phyloP scores from a whole-genome alignment of 2,329 filamentous ascomycete species.

The Aplosporella prunicola region DNA sequence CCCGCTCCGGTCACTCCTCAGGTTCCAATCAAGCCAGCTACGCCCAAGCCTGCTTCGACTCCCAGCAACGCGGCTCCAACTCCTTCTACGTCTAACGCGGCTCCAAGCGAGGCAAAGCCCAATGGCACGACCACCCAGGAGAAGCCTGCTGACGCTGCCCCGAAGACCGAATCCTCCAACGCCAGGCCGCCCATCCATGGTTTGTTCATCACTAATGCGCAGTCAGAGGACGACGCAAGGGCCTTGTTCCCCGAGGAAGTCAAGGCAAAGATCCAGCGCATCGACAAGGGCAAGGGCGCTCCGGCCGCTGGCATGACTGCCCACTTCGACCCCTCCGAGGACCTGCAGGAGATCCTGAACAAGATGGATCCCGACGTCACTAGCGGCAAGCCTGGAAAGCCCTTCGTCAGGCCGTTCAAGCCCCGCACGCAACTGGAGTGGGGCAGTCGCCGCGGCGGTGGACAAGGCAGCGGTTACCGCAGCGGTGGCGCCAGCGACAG shows the following conservation, averaged over 20 bases:
- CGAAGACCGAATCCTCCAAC: constrained; percentile 41
- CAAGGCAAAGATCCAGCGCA: constrained; percentile 61
- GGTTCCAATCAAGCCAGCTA: constrained; percentile 40
- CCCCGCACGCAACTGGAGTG: constrained; percentile 48
- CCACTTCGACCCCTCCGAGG: constrained; percentile 69
- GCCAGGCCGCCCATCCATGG: constrained; percentile 57
- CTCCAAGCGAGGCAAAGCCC: constrained; percentile 32
- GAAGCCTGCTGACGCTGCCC: constrained; percentile 24
- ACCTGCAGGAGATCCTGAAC: constrained; percentile 70
- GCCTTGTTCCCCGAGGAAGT: constrained; percentile 79
- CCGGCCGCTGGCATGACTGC: constrained; percentile 60
- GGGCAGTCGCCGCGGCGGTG: constrained; percentile 55
- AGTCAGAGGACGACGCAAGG: constrained; percentile 71
- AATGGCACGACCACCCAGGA: constrained; percentile 42
- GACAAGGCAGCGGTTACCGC: constrained; percentile 65
- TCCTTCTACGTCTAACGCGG: constrained; percentile 14
- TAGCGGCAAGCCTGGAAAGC: constrained; percentile 65
- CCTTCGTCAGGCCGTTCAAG: constrained; percentile 75
- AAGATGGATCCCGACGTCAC: constrained; percentile 66
- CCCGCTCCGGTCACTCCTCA: constrained; percentile 34
- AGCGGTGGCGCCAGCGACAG: constrained; percentile 74
- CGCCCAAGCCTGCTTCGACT: constrained; percentile 35
- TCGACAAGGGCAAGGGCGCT: constrained; percentile 61
- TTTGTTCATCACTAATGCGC: constrained; percentile 82
- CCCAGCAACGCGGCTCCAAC: constrained; percentile 22